Percentiles rank a stretch among this genome's conserved stretches.
Conservation (phyloP, 192 early-diverging fungal genomes). For the Coemansia sp. region DNA sequence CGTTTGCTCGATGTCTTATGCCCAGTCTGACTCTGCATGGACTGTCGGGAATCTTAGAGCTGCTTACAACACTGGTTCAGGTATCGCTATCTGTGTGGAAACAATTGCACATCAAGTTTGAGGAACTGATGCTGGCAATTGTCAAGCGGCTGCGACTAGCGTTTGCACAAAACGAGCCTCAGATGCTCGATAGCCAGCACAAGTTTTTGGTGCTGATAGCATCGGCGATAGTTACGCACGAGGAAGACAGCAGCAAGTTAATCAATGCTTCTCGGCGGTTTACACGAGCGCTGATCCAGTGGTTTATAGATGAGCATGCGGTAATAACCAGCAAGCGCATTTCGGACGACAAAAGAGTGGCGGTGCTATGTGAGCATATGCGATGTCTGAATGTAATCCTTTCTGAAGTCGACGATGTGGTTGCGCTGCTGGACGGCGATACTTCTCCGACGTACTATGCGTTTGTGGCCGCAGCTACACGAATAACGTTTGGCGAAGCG, state of each 20-base stretch:
- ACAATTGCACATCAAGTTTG: conserved; percentile 16
- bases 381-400: conserved; percentile 48
- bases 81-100: conserved; percentile 23
- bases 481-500: conserved; percentile 39
- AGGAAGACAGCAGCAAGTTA: conserved; percentile 24
- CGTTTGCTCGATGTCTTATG: conserved; percentile 8
- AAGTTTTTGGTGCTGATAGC: conserved; percentile 37
- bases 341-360: conserved; percentile 9
- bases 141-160: conserved; percentile 27
- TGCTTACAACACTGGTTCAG: conserved; percentile 28
- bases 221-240: conserved; percentile 29
- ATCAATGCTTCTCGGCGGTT: conserved; percentile 30
- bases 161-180: conserved; percentile 14
- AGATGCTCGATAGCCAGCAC: conserved; percentile 33
- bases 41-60: conserved; percentile 25
- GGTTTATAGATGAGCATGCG: conserved; percentile 44
- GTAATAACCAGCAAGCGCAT: conserved; percentile 10
- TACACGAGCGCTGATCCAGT: conserved; percentile 22
- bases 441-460: conserved; percentile 40
- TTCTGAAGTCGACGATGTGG: conserved; percentile 40
- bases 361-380: conserved; percentile 39
- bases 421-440: conserved; percentile 44
- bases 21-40: conserved; percentile 18
- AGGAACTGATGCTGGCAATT: conserved; percentile 21
- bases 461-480: conserved; percentile 47